Evolutionary conservation across 257 asterid genomes (phyloP).

Genomic region (Jaltomata sinuosa): DNA sequence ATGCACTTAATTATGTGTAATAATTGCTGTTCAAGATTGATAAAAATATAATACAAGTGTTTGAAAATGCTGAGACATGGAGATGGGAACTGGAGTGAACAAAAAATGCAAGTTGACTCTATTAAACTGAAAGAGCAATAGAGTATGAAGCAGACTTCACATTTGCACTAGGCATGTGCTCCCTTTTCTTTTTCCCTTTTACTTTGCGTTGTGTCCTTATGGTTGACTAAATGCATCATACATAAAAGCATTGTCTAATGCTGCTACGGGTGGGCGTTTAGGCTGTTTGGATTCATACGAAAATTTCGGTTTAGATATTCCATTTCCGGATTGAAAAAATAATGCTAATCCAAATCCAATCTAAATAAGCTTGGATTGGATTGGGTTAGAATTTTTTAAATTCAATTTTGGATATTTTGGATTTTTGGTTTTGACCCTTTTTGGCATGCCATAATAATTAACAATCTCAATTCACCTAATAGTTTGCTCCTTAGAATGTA

Average conservation of each 20-base stretch:
- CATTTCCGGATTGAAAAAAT: no score
- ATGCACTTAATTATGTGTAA: constrained; percentile 5
- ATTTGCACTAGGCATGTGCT: neutral
- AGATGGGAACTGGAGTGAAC: constrained; percentile 1
- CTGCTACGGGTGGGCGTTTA: no score
- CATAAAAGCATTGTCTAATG: neutral
- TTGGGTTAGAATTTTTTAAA: no score
- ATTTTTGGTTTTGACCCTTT: no score
- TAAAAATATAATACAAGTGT: constrained; percentile 9
- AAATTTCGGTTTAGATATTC: no score
- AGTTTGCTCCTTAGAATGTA: no score
- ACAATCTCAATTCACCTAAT: no score
- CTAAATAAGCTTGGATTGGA: no score
- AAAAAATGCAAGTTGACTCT: neutral
- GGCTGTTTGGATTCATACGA: no score
- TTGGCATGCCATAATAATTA: no score
- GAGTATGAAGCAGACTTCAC: neutral
- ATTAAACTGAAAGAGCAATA: neutral
- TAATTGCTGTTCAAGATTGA: neutral
- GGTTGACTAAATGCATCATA: neutral
- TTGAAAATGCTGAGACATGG: constrained; percentile 39
- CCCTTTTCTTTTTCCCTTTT: neutral
- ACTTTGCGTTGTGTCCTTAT: neutral
- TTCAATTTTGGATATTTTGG: no score
- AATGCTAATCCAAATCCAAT: no score